Base-by-base conservation (phyloP, 441 rosid genomes). In the Hura crepitans region DNA sequence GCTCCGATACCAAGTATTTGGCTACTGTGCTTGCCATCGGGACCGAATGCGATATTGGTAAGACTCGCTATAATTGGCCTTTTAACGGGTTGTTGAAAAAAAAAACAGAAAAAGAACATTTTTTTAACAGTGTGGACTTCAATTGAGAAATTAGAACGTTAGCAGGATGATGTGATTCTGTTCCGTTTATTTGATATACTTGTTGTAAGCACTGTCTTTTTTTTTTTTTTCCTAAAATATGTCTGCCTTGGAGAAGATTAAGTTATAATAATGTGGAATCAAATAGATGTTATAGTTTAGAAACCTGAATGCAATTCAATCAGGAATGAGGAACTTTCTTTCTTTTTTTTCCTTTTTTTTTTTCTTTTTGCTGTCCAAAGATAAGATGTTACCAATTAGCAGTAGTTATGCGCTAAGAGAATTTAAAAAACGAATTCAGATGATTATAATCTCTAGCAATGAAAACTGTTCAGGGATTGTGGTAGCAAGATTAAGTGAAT, bases 21-120 rank as follows among this genome's bases (percentile, higher is more conserved):
- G 97, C 97, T 0, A 92, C 85, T 5, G 96, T 95, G 20, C 79
- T 92, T 62, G 91, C 97, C 20, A 86, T 87, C 75, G 99, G 99
- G 28, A 90, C 90, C 0, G 99, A 92, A 71, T 95, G 97, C 27
- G 97, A 95, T 60, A 94, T 92, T 71, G 97, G 97, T 90, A 85
- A 57, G 27, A 13, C 17, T 39, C 47, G 35, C 6, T 37, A 31
- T 39, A 27, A 11, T 11, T 17, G 25, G 8, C 13, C 12, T 6
- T 61, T 20, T n/a, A 9, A 33, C 12, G 14, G 22, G 6, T 20
- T 50, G 70, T 51, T 10, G 10, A 35, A 35, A 14, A 47, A 45
- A n/a, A n/a, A n/a, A n/a, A n/a, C n/a, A n/a, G n/a, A n/a, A n/a
- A n/a, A n/a, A n/a, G n/a, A n/a, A n/a, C n/a, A n/a, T n/a, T n/a